Evolutionary conservation across 345 rosid genomes (phyloP).

Genomic region (Murraya koenigii): DNA sequence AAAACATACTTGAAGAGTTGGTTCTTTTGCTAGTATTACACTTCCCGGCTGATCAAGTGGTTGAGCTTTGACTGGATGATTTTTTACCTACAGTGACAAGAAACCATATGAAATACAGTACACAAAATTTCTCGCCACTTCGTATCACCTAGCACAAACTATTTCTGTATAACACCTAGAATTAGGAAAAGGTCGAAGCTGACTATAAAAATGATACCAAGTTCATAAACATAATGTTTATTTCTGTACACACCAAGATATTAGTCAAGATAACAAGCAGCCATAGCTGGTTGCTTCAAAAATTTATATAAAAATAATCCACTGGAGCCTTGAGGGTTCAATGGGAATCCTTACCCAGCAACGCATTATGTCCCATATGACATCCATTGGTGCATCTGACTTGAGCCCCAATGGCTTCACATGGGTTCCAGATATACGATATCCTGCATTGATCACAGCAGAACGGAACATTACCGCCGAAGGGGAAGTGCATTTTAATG

Average conservation of each 20-base stretch:
- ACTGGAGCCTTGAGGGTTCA: background rate
- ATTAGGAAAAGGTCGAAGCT: background rate
- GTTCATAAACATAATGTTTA: background rate
- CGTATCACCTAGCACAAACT: background rate
- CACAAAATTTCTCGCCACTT: background rate
- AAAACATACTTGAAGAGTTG: constrained; percentile 66
- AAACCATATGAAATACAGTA: background rate
- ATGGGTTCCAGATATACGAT: constrained; percentile 89
- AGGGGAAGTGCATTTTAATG: constrained; percentile 94
- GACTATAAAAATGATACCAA: background rate
- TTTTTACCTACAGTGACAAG: constrained; percentile 57
- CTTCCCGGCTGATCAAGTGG: constrained; percentile 82
- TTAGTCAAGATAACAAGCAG: background rate
- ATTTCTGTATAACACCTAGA: background rate
- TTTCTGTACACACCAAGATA: too few species aligned
- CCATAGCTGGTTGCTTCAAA: background rate
- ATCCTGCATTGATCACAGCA: constrained; percentile 93
- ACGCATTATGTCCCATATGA: constrained; percentile 99
- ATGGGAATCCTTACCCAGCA: constrained; percentile 74
- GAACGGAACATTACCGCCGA: constrained; percentile 93
- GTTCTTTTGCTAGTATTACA: constrained; percentile 87
- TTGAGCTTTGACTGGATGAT: constrained; percentile 91
- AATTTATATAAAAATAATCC: background rate
- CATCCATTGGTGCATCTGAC: constrained; percentile 98
- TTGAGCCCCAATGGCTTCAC: constrained; percentile 88